A percentile compares a stretch with the other conserved stretches of the same genome.
phyloP scores from a whole-genome alignment of 495 filamentous ascomycete genomes.

The Penicillium parvum region DNA sequence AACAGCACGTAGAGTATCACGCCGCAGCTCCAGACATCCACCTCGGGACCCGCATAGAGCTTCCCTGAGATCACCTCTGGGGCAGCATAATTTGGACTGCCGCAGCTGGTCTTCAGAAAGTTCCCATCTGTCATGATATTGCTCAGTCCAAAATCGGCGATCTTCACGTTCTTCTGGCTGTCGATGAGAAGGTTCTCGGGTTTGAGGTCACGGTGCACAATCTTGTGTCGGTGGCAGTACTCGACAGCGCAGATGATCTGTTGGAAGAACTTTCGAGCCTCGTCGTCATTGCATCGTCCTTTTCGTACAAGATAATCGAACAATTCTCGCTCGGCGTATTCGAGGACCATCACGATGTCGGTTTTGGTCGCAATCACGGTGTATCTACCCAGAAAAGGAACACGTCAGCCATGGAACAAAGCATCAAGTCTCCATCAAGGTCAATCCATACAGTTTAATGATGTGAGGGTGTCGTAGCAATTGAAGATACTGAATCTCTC shows the following conservation, averaged over 20 bases:
- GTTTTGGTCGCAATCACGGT: slow-evolving; percentile 90
- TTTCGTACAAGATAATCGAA: slow-evolving; percentile 96
- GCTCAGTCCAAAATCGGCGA: slow-evolving; percentile 96
- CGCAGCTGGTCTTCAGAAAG: slow-evolving; percentile 97
- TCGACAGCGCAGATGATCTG: slow-evolving; percentile 99
- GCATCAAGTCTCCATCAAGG: not conserved
- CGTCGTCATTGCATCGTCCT: slow-evolving; percentile 82
- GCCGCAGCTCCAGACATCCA: slow-evolving; percentile 98
- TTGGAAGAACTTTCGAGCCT: slow-evolving; percentile 95
- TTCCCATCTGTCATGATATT: slow-evolving; percentile 99
- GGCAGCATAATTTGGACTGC: slow-evolving; percentile 95
- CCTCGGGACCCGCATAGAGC: slow-evolving; percentile 94
- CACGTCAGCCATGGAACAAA: slow-evolving; percentile 4
- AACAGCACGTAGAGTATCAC: slow-evolving; percentile 96
- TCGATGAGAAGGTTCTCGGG: slow-evolving; percentile 96
- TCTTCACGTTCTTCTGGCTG: slow-evolving; percentile 93
- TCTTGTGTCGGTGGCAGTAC: slow-evolving; percentile 98
- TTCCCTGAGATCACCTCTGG: slow-evolving; percentile 98
- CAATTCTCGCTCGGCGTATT: slow-evolving; percentile 92
- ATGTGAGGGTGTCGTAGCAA: slow-evolving; percentile 95
- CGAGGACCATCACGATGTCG: slow-evolving; percentile 98
- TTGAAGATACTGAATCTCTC: slow-evolving; percentile 97
- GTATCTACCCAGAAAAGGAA: slow-evolving; percentile 52
- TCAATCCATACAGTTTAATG: slow-evolving; percentile 79
- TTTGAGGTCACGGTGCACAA: slow-evolving; percentile 95